Evolutionary conservation across 1,284 basidiomycete genomes (phyloP), one percentile per base, ranked within the genome.

Genomic region (Cryptococcus hybrid): DNA sequence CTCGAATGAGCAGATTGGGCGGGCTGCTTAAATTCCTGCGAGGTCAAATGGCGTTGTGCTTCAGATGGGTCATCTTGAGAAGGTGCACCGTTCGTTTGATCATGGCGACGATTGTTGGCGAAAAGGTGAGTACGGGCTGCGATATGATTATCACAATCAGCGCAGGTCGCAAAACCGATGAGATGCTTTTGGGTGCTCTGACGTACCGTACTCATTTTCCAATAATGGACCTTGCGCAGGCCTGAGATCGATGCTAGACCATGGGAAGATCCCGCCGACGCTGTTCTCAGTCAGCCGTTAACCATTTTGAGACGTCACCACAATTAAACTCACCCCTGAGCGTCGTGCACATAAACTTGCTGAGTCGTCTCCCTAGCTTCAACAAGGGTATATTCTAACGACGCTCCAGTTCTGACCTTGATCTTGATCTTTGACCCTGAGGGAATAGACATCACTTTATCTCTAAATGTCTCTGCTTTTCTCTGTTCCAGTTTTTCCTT

Each of bases 341-440:
- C 48, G 37, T 54, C 57, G n/a, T 55, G 13, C 4, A 63, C 58
- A 13, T 54, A 37, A 2, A 63, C 36, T 18, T 60, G 54, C 15
- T 47, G 56, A 9, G 46, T 58, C 13, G 51, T 34, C 7, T 38
- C 47, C 46, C 57, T 57, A 5, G 55, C 51, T 13, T 62, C 61
- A n/a, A 59, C 39, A 70, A 43, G 91, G 79, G 7, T 85, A 85
- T 3, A 91, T 89, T 72, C 92, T 89, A 60, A 13, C n/a, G 56
- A 60, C 18, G 52, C 58, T 3, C 89, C 89, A 9, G 88, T 82
- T 63, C 83, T 86, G 47, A 86, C 84, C 51, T 88, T 87, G 63
- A 94, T 82, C 76, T 90, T 89, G 80, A 94, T 86, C 13, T 86
- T 83, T 18, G 86, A 80, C 78, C 88, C 86, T 0, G 80, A 76